Conservation (phyloP, 768 basidiomycete genomes). For the Lactarius sanguifluus region DNA sequence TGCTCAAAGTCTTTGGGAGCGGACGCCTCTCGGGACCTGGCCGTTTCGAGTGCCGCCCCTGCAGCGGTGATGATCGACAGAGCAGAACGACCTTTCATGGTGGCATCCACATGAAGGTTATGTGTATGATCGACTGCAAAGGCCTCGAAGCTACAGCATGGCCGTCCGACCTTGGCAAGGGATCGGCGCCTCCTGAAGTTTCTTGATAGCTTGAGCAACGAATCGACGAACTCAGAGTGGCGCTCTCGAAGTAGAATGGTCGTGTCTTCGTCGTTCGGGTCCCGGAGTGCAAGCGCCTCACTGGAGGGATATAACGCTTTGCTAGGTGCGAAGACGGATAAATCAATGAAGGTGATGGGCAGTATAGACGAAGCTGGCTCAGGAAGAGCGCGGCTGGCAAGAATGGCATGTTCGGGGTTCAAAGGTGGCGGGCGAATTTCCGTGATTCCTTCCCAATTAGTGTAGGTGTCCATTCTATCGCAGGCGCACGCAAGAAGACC, state of each 20-base stretch:
- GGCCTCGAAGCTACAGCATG: slow-evolving; percentile 23
- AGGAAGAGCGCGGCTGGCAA: slow-evolving; percentile 18
- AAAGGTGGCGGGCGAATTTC: slow-evolving; percentile 10
- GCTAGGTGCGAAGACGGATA: slow-evolving; percentile 11
- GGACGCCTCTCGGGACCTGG: neutral
- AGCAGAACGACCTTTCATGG: slow-evolving; percentile 13
- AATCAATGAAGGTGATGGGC: slow-evolving; percentile 22
- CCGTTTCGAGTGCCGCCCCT: slow-evolving; percentile 13
- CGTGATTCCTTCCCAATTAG: slow-evolving; percentile 12
- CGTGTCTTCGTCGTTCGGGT: slow-evolving; percentile 6
- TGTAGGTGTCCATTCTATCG: slow-evolving; percentile 18
- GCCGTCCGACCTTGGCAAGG: slow-evolving; percentile 19
- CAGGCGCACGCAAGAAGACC: slow-evolving; percentile 4
- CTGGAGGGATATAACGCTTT: neutral
- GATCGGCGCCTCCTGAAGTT: slow-evolving; percentile 21
- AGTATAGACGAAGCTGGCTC: slow-evolving; percentile 21
- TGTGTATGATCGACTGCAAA: slow-evolving; percentile 9
- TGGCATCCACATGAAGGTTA: neutral
- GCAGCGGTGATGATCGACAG: slow-evolving; percentile 23
- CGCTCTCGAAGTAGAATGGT: slow-evolving; percentile 15
- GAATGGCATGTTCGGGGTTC: slow-evolving; percentile 14
- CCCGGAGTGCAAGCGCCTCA: slow-evolving; percentile 1
- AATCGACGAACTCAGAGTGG: slow-evolving; percentile 6
- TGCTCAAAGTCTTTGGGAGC: neutral
- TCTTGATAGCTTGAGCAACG: slow-evolving; percentile 12